A percentile compares a stretch with the other conserved stretches of the same genome.
Conservation (phyloP, 805 yeast genomes). For the Suhomyces pyralidae region DNA sequence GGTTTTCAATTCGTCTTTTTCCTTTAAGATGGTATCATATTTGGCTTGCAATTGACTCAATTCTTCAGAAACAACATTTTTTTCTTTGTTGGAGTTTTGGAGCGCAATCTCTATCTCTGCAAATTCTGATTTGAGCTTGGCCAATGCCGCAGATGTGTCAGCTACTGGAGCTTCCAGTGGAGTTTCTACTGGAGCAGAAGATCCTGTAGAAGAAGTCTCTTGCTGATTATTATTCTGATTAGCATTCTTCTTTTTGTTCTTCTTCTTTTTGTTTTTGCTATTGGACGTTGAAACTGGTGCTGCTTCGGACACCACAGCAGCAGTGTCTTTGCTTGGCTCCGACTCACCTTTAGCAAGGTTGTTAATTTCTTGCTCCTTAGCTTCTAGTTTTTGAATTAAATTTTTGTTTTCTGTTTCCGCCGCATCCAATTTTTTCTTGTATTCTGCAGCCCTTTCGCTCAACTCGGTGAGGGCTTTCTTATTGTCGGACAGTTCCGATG, state of each 20-base stretch:
- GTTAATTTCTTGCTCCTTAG: background rate
- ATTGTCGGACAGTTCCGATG: background rate
- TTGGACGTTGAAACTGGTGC: background rate
- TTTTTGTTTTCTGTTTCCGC: background rate
- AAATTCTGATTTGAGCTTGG: background rate
- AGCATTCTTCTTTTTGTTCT: conserved; percentile 17
- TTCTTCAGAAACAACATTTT: conserved; percentile 2
- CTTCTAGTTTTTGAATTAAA: background rate
- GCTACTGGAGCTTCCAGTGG: background rate
- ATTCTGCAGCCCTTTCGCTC: background rate
- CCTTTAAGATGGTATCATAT: conserved; percentile 11
- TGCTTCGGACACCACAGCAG: background rate
- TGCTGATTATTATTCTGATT: background rate
- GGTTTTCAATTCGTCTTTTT: conserved; percentile 18
- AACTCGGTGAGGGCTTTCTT: background rate
- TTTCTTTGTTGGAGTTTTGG: conserved; percentile 1
- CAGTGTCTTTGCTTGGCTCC: background rate
- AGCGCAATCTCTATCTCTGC: background rate
- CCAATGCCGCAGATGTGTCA: background rate
- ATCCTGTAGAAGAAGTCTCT: background rate
- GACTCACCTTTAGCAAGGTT: background rate
- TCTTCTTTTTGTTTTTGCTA: conserved; percentile 21
- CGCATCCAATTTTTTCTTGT: background rate
- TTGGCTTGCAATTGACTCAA: conserved; percentile 13
- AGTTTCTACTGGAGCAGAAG: background rate